Conservation (phyloP, 345 rosid genomes). For the Citrus hindsii region DNA sequence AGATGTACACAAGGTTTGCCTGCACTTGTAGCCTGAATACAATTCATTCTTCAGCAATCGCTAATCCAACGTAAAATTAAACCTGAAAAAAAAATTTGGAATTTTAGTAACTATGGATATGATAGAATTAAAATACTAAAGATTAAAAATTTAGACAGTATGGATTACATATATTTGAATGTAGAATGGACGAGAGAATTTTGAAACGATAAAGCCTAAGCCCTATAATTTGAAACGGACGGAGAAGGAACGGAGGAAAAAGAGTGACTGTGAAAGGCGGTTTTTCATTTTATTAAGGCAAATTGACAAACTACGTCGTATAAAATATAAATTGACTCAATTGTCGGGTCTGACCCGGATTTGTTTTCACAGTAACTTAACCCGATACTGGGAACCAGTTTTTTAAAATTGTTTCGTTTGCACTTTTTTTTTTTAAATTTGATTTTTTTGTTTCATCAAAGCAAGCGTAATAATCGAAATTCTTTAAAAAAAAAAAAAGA, state of each 20-base stretch:
- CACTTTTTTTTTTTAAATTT: no score
- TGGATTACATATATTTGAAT: not conserved
- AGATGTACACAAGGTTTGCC: not conserved
- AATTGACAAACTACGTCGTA: not conserved
- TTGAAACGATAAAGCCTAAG: not conserved
- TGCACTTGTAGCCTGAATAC: not conserved
- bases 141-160: not conserved
- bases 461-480: not conserved
- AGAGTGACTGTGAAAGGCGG: not conserved
- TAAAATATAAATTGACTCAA: not conserved
- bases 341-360: not conserved
- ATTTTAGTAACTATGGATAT: not conserved
- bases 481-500: accelerated
- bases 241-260: not conserved
- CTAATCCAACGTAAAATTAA: not conserved
- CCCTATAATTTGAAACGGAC: not conserved
- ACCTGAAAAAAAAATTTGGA: not conserved
- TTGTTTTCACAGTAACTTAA: not conserved
- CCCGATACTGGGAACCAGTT: not conserved
- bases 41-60: conserved; percentile 7
- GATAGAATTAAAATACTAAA: no score
- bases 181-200: not conserved
- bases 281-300: not conserved
- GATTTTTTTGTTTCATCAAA: no score
- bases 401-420: not conserved